Conservation (phyloP, 495 filamentous ascomycete species). For the Penicillium daleae region DNA sequence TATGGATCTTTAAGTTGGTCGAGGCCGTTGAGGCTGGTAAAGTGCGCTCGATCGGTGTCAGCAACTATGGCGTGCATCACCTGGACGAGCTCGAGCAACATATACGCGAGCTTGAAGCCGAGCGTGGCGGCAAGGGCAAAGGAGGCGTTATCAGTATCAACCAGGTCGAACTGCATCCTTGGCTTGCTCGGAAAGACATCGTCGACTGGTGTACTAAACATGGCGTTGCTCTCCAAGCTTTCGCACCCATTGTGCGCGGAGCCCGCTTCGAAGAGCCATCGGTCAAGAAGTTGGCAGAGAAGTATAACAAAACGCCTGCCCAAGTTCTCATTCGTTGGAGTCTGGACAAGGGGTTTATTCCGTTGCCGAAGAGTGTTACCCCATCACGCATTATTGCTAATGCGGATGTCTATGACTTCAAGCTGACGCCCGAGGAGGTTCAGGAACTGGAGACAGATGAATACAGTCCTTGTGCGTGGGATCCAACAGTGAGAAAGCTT, state of each 20-base stretch:
- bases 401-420: constrained; percentile 71
- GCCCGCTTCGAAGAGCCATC: constrained; percentile 58
- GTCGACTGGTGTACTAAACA: constrained; percentile 56
- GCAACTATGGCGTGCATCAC: constrained; percentile 71
- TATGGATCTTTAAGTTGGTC: constrained; percentile 42
- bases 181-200: constrained; percentile 64
- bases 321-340: constrained; percentile 70
- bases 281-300: constrained; percentile 54
- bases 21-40: constrained; percentile 65
- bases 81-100: constrained; percentile 58
- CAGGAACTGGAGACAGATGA: constrained; percentile 55
- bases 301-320: constrained; percentile 61
- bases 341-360: constrained; percentile 56
- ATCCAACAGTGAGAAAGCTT: constrained; percentile 23
- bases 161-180: constrained; percentile 73
- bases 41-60: constrained; percentile 63
- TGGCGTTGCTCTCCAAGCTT: constrained; percentile 64
- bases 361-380: constrained; percentile 77
- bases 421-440: constrained; percentile 65
- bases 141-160: constrained; percentile 60
- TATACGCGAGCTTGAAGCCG: constrained; percentile 22
- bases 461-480: constrained; percentile 67
- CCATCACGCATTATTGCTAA: constrained; percentile 68
- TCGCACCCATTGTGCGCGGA: constrained; percentile 63
- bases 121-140: constrained; percentile 44